Percentiles rank a stretch among this genome's conserved stretches.
These are phyloP conservation scores for Boletus holoroseus DNA, from an alignment of 1,284 basidiomycete species.

Conservation along the genomic window DNA sequence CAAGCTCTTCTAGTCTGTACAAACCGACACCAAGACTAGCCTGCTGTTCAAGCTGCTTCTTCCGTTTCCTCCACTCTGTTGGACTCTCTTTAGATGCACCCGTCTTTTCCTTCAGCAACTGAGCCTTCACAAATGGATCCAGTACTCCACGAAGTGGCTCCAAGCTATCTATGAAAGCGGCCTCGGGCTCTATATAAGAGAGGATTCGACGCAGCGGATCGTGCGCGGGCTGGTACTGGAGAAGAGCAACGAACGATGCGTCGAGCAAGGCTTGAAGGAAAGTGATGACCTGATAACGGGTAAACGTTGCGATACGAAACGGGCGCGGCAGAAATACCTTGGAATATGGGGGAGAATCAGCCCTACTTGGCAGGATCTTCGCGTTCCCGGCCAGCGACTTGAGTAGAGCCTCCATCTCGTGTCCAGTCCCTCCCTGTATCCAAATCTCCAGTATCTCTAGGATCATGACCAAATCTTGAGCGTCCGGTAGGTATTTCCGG, in stretches of 20 bases:
- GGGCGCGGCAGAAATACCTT: constrained; percentile 37
- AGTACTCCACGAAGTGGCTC: constrained; percentile 55
- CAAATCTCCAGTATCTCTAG: constrained; percentile 52
- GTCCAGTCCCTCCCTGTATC: constrained; percentile 42
- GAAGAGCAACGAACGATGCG: constrained; percentile 57
- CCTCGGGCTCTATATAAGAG: constrained; percentile 49
- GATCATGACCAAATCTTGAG: constrained; percentile 47
- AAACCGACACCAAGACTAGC: constrained; percentile 51
- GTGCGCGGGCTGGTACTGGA: constrained; percentile 56
- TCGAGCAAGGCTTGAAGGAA: constrained; percentile 65
- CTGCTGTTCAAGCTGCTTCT: constrained; percentile 48
- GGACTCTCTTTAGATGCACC: constrained; percentile 34
- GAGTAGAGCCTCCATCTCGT: constrained; percentile 40
- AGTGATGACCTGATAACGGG: constrained; percentile 41
- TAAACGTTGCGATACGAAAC: constrained; percentile 1
- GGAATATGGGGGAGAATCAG: constrained; percentile 43
- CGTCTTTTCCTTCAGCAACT: constrained; percentile 41
- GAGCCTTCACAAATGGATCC: constrained; percentile 53
- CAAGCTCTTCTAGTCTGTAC: constrained; percentile 67
- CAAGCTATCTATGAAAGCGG: constrained; percentile 43
- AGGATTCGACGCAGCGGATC: constrained; percentile 45
- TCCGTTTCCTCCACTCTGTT: constrained; percentile 53
- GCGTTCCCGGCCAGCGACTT: constrained; percentile 33
- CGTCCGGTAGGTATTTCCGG: constrained; percentile 47
- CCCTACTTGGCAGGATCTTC: constrained; percentile 9